Percentiles rank a stretch among this genome's conserved stretches.
phyloP scores from a whole-genome alignment of 139 green algal species.

The Coelastrella sp. region DNA sequence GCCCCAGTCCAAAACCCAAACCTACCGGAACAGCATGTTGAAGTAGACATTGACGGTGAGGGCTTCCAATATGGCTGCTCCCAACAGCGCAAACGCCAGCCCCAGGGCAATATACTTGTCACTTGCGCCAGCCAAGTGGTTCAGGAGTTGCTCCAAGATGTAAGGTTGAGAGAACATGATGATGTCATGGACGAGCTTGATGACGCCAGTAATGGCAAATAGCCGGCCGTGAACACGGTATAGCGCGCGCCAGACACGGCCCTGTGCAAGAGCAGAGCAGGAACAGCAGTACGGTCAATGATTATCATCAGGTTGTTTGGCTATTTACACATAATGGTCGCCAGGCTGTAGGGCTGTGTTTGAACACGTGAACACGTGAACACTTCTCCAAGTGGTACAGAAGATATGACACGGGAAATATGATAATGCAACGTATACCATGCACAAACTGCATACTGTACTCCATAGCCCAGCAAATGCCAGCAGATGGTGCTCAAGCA shows the following conservation, averaged over 20 bases:
- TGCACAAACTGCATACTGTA: no score
- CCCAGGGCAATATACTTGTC: conserved; percentile 12
- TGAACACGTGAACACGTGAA: no score
- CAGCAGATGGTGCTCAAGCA: neutral
- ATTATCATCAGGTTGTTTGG: neutral
- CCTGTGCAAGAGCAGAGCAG: neutral
- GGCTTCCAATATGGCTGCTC: conserved; percentile 69
- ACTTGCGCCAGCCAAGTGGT: conserved; percentile 51
- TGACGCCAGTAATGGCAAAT: conserved; percentile 65
- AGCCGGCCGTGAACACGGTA: conserved; percentile 37
- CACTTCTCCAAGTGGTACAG: no score
- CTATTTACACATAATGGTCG: neutral
- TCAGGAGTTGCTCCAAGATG: conserved; percentile 83
- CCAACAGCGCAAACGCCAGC: conserved; percentile 62
- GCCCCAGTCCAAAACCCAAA: neutral
- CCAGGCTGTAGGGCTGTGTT: neutral
- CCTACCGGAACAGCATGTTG: conserved; percentile 81
- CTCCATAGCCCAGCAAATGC: no score
- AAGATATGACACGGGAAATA: no score
- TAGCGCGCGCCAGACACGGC: conserved; percentile 52
- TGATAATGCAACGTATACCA: neutral
- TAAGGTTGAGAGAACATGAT: conserved; percentile 86
- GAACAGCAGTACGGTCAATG: neutral
- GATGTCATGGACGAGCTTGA: conserved; percentile 86
- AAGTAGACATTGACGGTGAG: conserved; percentile 90